Evolutionary conservation across 2,329 filamentous ascomycete species (phyloP), one percentile per base, ranked within the genome.

Genomic region (Colletotrichum tropicale): DNA sequence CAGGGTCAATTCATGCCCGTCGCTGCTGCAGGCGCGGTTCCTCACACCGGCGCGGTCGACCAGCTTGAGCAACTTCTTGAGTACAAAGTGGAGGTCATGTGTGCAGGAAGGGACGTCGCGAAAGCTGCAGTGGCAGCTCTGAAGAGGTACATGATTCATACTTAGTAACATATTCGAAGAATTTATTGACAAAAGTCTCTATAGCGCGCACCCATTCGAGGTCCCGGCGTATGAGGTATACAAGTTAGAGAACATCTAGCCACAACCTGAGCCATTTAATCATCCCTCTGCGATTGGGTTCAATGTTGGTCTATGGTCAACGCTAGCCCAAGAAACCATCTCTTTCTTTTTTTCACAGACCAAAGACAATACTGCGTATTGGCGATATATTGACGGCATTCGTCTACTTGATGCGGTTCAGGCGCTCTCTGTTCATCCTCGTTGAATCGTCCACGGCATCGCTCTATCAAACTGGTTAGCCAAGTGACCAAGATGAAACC

Each of bases 371-470:
- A n/a, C n/a, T n/a, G n/a, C n/a, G n/a, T n/a, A n/a, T n/a, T n/a
- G n/a, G n/a, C n/a, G n/a, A n/a, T n/a, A n/a, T n/a, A n/a, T n/a
- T n/a, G n/a, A n/a, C n/a, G n/a, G n/a, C n/a, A n/a, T n/a, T n/a
- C n/a, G n/a, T n/a, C n/a, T n/a, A 32, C 30, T 82, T 86, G 74
- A 93, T 92, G 66, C 93, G 89, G 80, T 94, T 92, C 83, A 96
- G 83, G 79, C 92, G 90, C 80, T 93, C 92, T 78, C 94, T 89
- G 87, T 96, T 96, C 90, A 95, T 92, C 74, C 92, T 92, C 80
- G 96, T 94, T 81, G 94, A 91, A 79, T 96, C 94, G 84, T 96
- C 94, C 79, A 98, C 94, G 80, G 89, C 90, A 83, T 98, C 95
- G 85, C 93, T 96, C 95, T 95, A 83, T 70, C 69, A 43, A 60